phyloP scores from a whole-genome alignment of 164 flowering plant genomes.

The Hamamelis virginiana region DNA sequence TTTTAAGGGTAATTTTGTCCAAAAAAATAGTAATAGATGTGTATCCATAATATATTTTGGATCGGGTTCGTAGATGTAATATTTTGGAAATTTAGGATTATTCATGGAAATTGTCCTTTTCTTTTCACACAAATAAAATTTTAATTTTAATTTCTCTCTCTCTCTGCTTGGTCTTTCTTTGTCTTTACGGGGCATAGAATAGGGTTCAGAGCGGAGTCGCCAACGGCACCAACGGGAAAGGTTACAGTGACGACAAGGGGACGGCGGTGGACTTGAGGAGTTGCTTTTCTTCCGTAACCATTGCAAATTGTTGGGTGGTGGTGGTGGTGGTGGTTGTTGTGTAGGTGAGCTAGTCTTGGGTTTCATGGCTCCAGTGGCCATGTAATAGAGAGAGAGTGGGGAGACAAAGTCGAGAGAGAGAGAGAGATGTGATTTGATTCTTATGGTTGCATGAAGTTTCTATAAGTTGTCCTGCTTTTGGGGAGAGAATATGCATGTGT shows the following conservation, averaged over 20 bases:
- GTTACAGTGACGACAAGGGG: conserved; percentile 34
- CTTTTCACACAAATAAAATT: too few relatives aligned
- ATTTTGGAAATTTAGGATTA: too few relatives aligned
- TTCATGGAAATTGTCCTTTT: too few relatives aligned
- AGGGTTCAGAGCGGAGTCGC: conserved; percentile 36
- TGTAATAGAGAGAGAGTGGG: conserved; percentile 8
- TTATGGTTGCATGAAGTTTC: neutral
- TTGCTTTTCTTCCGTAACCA: conserved; percentile 29
- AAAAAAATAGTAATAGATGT: too few relatives aligned
- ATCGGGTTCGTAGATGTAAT: too few relatives aligned
- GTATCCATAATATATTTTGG: too few relatives aligned
- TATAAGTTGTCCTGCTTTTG: neutral
- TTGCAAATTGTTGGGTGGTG: conserved; percentile 9
- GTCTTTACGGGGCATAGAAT: conserved; percentile 16
- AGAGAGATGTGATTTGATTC: conserved; percentile 2
- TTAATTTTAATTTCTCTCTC: too few relatives aligned
- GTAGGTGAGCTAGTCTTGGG: conserved; percentile 4
- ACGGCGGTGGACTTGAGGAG: conserved; percentile 46
- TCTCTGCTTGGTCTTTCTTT: too few relatives aligned
- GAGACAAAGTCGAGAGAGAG: neutral
- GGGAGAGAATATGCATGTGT: neutral
- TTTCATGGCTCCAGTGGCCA: conserved; percentile 24
- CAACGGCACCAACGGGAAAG: conserved; percentile 31
- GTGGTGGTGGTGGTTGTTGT: neutral
- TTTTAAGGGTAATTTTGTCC: too few relatives aligned